Evolutionary conservation across 352 stramenopile species (phyloP).

Genomic region (Pythium aristosporum): DNA sequence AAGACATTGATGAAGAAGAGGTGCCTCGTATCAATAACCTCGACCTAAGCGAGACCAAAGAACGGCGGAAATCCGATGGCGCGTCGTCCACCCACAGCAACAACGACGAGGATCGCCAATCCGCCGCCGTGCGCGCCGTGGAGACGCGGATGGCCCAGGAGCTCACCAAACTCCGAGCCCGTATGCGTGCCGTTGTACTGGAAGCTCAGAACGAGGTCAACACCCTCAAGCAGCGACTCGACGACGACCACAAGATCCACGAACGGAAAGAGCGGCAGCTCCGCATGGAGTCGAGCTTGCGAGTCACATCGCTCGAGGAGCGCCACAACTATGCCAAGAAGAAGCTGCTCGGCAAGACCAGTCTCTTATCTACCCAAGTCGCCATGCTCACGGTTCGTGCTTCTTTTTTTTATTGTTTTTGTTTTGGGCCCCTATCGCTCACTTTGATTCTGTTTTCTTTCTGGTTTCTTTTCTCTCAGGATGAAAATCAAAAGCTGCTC

Average conservation of each 20-base stretch:
- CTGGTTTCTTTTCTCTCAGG: constrained; percentile 11
- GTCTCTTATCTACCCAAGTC: constrained; percentile 30
- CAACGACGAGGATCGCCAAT: constrained; percentile 1
- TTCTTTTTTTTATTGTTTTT: neutral
- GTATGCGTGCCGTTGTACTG: constrained; percentile 54
- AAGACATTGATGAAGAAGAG: constrained; percentile 11
- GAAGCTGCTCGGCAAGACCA: constrained; percentile 37
- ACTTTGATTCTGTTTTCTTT: neutral
- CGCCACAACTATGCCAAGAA: constrained; percentile 44
- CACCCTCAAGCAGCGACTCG: constrained; percentile 43
- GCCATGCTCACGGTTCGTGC: constrained; percentile 34
- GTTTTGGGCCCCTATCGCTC: neutral
- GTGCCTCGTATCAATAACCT: neutral
- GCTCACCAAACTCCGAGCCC: constrained; percentile 45
- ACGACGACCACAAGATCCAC: constrained; percentile 33
- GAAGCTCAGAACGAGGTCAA: constrained; percentile 48
- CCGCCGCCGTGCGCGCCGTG: constrained; percentile 27
- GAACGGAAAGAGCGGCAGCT: constrained; percentile 51
- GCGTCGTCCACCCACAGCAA: constrained; percentile 1
- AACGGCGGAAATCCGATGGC: constrained; percentile 10
- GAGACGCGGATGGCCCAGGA: constrained; percentile 39
- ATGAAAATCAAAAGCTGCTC: constrained; percentile 44
- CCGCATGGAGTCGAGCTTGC: constrained; percentile 41
- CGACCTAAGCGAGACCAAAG: constrained; percentile 9
- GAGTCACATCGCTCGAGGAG: constrained; percentile 49